A percentile compares a stretch with the other conserved stretches of the same genome.
Conservation (phyloP, 1,139 yeast genomes). For the Candida mesenterica region DNA sequence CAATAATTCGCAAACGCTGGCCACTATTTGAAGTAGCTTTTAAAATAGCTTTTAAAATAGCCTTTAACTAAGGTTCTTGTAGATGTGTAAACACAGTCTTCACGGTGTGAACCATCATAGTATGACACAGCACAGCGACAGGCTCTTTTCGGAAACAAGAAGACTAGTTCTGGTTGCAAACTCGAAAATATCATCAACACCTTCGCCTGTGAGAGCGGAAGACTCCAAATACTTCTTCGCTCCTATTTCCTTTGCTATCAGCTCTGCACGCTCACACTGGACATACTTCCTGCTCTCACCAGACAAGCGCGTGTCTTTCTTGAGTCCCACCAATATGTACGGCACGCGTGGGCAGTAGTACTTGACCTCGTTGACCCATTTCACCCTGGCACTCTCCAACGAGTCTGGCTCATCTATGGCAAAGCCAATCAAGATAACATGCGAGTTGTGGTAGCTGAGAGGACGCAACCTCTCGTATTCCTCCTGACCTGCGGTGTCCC, state of each 20-base stretch:
- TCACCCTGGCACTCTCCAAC: conserved; percentile 60
- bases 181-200: conserved; percentile 79
- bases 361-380: conserved; percentile 72
- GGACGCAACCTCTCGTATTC: conserved; percentile 82
- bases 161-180: conserved; percentile 71
- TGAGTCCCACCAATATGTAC: conserved; percentile 63
- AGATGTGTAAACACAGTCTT: no score
- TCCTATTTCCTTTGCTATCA: conserved; percentile 62
- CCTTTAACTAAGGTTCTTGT: no score
- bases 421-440: conserved; percentile 69
- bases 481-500: conserved; percentile 99
- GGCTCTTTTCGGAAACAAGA: conserved; percentile 30
- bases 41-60: no score
- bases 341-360: conserved; percentile 70
- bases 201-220: conserved; percentile 77
- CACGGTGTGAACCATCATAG: conserved; percentile 19
- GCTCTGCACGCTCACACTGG: conserved; percentile 39
- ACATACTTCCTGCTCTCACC: conserved; percentile 24
- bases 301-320: conserved; percentile 57
- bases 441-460: conserved; percentile 76
- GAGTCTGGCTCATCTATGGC: conserved; percentile 72
- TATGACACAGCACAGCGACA: conserved; percentile 35
- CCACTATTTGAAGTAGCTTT: no score
- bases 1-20: no score
- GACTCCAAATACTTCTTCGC: conserved; percentile 72